These are phyloP conservation scores for Myriangium duriaei DNA, from an alignment of 2,329 filamentous ascomycete genomes.

Conservation along the genomic window DNA sequence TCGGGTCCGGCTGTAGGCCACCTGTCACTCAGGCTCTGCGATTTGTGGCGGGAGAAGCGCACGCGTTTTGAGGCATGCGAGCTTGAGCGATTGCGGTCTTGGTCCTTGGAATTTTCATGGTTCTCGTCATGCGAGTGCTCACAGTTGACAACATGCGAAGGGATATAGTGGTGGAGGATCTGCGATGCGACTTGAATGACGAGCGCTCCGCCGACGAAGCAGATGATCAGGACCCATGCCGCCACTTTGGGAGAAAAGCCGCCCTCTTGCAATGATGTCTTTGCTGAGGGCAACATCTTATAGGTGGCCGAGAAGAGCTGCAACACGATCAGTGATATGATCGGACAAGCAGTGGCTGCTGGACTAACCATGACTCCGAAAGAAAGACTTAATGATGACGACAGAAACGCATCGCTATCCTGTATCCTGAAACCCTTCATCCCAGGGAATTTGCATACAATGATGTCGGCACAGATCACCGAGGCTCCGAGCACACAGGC, in stretches of 20 bases:
- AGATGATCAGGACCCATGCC: conserved; percentile 54
- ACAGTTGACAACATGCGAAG: conserved; percentile 70
- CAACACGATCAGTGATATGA: conserved; percentile 8
- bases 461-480: conserved; percentile 74
- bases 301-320: conserved; percentile 86
- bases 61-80: conserved; percentile 3
- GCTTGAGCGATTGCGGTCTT: conserved; percentile 17
- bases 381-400: conserved; percentile 77
- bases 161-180: conserved; percentile 59
- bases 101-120: conserved; percentile 13
- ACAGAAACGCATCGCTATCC: conserved; percentile 78
- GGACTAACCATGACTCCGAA: conserved; percentile 83
- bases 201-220: conserved; percentile 59
- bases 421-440: conserved; percentile 73
- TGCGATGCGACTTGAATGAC: conserved; percentile 65
- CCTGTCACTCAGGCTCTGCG: conserved; percentile 2
- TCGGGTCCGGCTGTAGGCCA: conserved; percentile 9
- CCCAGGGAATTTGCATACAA: conserved; percentile 60
- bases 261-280: conserved; percentile 59
- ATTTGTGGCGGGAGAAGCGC: not conserved
- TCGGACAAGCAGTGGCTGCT: not conserved
- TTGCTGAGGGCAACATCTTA: conserved; percentile 83
- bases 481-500: conserved; percentile 57
- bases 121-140: conserved; percentile 58
- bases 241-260: conserved; percentile 55